Percentiles rank a stretch among this genome's conserved stretches.
Conservation (phyloP, 805 yeast genomes). For the Starmera caribaea region DNA sequence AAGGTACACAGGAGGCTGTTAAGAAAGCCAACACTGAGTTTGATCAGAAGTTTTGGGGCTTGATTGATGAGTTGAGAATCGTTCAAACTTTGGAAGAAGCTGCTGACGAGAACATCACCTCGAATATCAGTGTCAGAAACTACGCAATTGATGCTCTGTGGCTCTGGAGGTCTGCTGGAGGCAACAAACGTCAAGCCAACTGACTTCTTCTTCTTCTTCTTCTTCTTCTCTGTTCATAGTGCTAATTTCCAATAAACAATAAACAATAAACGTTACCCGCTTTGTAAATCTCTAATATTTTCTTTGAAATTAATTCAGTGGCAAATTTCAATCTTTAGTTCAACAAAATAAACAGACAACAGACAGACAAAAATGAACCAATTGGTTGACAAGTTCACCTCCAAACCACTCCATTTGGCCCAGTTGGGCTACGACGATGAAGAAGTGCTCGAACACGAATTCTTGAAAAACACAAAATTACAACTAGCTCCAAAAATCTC, state of each 20-base stretch:
- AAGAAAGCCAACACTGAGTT: slow-evolving; percentile 21
- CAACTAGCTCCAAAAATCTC: slow-evolving; percentile 49
- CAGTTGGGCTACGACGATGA: slow-evolving; percentile 18
- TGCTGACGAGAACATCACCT: slow-evolving; percentile 53
- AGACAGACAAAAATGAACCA: slow-evolving; percentile 12
- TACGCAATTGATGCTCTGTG: slow-evolving; percentile 88
- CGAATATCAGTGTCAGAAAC: slow-evolving; percentile 63
- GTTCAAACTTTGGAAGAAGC: slow-evolving; percentile 59
- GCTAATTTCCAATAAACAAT: too few relatives aligned
- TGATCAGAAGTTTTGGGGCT: slow-evolving; percentile 53
- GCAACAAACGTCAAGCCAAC: slow-evolving; percentile 22
- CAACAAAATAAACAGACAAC: background rate
- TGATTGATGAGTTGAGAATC: slow-evolving; percentile 51
- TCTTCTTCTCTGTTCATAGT: too few relatives aligned
- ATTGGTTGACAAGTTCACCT: slow-evolving; percentile 14
- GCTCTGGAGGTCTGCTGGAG: slow-evolving; percentile 62
- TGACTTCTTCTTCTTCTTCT: background rate
- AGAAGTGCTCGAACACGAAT: slow-evolving; percentile 24
- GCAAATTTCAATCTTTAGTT: background rate
- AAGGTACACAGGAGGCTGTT: slow-evolving; percentile 25
- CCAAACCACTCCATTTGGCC: slow-evolving; percentile 4
- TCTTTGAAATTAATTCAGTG: too few relatives aligned
- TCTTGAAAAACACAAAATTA: slow-evolving; percentile 22
- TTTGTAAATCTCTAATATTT: too few relatives aligned
- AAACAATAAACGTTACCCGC: too few relatives aligned